Evolutionary conservation across 2,329 filamentous ascomycete genomes (phyloP).

Genomic region (Penicillium oxalicum): DNA sequence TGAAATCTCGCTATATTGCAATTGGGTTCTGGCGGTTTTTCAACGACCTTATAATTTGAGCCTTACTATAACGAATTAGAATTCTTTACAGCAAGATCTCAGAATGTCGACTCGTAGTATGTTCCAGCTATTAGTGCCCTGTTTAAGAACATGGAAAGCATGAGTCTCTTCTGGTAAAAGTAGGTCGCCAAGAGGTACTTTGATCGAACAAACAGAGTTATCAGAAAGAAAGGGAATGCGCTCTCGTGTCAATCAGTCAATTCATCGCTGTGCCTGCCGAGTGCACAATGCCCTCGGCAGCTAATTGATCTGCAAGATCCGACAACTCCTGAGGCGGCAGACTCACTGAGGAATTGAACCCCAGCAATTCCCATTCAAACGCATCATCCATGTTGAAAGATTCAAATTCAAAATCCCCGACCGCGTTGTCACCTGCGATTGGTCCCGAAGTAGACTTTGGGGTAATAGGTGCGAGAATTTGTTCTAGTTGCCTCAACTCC

Average conservation of each 20-base stretch:
- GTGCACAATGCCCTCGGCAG: constrained; percentile 20
- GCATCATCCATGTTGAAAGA: constrained; percentile 16
- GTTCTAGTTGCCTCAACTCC: constrained; percentile 36
- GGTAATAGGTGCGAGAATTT: constrained; percentile 32
- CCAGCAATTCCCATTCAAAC: constrained; percentile 23
- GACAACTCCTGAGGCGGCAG: constrained; percentile 20
- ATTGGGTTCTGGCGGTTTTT: background rate
- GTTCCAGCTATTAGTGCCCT: too few relatives aligned
- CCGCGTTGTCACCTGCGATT: background rate
- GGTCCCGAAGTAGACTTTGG: constrained; percentile 15
- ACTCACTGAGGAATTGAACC: constrained; percentile 19
- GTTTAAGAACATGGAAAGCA: too few relatives aligned
- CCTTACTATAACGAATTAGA: background rate
- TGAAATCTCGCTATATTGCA: background rate
- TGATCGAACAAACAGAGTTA: too few relatives aligned
- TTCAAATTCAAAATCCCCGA: constrained; percentile 9
- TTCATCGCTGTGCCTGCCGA: constrained; percentile 9
- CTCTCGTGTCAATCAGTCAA: background rate
- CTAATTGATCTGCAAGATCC: constrained; percentile 23
- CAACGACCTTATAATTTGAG: background rate
- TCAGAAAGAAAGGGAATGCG: too few relatives aligned
- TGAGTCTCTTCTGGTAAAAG: too few relatives aligned
- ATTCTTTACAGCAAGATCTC: background rate
- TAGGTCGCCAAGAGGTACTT: too few relatives aligned
- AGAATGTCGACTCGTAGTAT: too few relatives aligned